These are phyloP conservation scores for Arabidopsis lyrata DNA, from an alignment of 441 rosid genomes.

Conservation along the genomic window DNA sequence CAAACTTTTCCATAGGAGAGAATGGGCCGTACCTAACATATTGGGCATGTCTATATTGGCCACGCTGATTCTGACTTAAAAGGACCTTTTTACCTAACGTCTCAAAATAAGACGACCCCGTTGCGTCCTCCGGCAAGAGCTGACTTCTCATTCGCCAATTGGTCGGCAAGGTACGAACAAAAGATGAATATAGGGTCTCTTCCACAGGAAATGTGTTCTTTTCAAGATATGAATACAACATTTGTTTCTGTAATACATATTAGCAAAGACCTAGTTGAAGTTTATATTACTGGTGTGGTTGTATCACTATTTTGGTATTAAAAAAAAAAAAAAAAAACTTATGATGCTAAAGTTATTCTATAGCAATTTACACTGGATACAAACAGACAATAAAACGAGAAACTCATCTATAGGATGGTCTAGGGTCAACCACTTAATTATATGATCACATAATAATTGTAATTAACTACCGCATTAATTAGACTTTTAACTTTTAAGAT, in stretches of 20 bases:
- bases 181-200: background rate
- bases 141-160: background rate
- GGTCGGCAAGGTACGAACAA: background rate
- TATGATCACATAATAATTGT: too few relatives aligned
- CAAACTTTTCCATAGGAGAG: too few relatives aligned
- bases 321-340: background rate
- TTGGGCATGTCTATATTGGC: constrained; percentile 2
- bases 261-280: background rate
- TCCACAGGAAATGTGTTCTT: background rate
- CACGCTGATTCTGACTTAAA: background rate
- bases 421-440: background rate
- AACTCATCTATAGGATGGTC: constrained; percentile 9
- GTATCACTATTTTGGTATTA: background rate
- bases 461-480: too few relatives aligned
- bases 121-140: background rate
- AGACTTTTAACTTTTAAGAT: too few relatives aligned
- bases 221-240: background rate
- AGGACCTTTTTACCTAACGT: background rate
- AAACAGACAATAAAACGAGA: background rate
- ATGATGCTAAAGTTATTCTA: background rate
- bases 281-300: too few relatives aligned
- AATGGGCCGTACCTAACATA: background rate
- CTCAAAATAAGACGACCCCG: background rate
- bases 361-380: background rate
- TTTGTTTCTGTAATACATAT: background rate